Evolutionary conservation across 176 grass and related monocot genomes (phyloP), one percentile per base, ranked within the genome.

Genomic region (Paspalum vaginatum): DNA sequence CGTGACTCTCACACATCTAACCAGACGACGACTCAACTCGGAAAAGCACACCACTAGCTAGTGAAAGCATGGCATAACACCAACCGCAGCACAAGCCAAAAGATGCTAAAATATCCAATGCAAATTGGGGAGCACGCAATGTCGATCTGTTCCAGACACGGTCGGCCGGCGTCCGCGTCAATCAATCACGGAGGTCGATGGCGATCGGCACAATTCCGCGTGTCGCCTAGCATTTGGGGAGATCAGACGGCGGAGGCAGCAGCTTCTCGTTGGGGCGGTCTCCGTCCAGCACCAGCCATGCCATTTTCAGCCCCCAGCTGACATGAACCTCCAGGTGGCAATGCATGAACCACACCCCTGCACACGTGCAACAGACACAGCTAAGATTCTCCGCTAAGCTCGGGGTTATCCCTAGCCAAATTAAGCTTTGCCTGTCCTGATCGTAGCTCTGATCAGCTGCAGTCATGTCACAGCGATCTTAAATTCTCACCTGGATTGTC

Each of bases 251-350:
- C 42, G 93, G 88, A n/a, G 93, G 90, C 17, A 87, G 88, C 21
- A 97, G 72, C 82, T 90, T 93, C 85, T 93, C 79, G 72, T 88
- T 40, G 52, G 88, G 90, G 8, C 83, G 71, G 21, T 63, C 86
- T 42, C 93, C 93, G 57, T 97, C 88, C 67, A 88, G 77, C 70
- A 93, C 93, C 72, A 97, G 32, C 87, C 90, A 93, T 64, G 93
- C 88, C 93, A 97, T 97, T 18, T 89, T 97, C 21, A 97, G 80
- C 17, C 88, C 93, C 93, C 93, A 97, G 64, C 90, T 97, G n/a
- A 89, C 87, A 77, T 97, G 90, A 8, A 85, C 88, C 52, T 97
- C 90, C 81, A 97, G n/a, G 61, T 97, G 93, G 72, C 93, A 97
- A 71, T 97, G 93, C 93, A 97, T 88, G 72, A 93, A 97, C 90